A percentile compares a stretch with the other conserved stretches of the same genome.
Conservation (phyloP, 805 yeast genomes). For the Citeromyces matritensis region DNA sequence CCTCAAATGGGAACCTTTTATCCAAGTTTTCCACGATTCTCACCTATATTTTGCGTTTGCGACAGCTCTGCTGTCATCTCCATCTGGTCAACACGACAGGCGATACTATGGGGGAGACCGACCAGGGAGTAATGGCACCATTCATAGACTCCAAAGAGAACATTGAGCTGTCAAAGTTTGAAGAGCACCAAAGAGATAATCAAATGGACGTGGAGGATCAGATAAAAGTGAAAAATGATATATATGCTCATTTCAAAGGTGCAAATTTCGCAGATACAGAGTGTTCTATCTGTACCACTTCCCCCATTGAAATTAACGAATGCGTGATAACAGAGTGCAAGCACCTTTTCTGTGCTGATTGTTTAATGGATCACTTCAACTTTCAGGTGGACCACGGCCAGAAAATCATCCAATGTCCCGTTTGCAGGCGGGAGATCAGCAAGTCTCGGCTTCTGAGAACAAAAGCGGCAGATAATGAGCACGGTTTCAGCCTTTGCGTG, state of each 20-base stretch:
- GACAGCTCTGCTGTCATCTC: constrained; percentile 84
- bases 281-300: constrained; percentile 75
- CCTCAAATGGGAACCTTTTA: constrained; percentile 52
- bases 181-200: constrained; percentile 10
- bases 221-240: constrained; percentile 10
- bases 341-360: constrained; percentile 63
- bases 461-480: background rate
- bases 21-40: constrained; percentile 66
- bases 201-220: constrained; percentile 10
- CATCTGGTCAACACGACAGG: constrained; percentile 37
- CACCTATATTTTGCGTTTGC: constrained; percentile 66
- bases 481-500: constrained; percentile 17
- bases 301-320: constrained; percentile 38
- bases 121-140: constrained; percentile 14
- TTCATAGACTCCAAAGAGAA: constrained; percentile 1
- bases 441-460: constrained; percentile 31
- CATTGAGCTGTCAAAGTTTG: constrained; percentile 8
- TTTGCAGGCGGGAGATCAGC: constrained; percentile 49
- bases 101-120: constrained; percentile 30
- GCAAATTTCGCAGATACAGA: constrained; percentile 32
- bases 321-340: constrained; percentile 56
- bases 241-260: constrained; percentile 13
- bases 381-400: constrained; percentile 30
- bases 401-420: constrained; percentile 49
- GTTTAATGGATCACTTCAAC: constrained; percentile 61